A percentile compares a stretch with the other conserved stretches of the same genome.
phyloP scores from a whole-genome alignment of 2,329 filamentous ascomycete genomes.

The Cordyceps javanica region DNA sequence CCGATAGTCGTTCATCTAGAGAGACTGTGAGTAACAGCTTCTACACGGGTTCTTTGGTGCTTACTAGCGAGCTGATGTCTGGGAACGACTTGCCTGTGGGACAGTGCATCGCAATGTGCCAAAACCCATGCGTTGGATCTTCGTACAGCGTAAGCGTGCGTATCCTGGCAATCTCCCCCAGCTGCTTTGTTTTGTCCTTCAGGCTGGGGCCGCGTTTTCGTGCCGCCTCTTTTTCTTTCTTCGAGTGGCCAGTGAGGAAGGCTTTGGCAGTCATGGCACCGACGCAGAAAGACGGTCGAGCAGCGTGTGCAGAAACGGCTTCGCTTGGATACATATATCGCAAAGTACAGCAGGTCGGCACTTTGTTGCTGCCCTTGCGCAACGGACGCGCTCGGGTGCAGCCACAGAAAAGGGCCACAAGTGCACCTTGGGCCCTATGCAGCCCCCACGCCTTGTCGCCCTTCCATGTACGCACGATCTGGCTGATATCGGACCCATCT shows the following conservation, averaged over 20 bases:
- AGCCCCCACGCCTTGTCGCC: neutral
- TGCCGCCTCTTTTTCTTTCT: neutral
- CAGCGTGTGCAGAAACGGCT: neutral
- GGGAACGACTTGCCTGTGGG: neutral
- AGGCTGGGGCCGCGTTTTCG: neutral
- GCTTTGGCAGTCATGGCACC: neutral
- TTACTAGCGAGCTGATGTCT: neutral
- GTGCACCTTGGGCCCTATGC: neutral
- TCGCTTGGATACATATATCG: neutral
- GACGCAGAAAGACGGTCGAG: neutral
- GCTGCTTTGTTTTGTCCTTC: neutral
- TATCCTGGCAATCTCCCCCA: neutral
- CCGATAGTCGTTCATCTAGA: neutral
- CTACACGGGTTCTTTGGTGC: neutral
- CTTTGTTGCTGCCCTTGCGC: neutral
- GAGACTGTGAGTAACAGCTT: neutral
- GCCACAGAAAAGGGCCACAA: neutral
- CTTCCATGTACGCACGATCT: neutral
- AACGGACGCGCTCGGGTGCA: too few species aligned
- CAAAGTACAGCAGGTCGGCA: neutral
- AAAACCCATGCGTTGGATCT: neutral
- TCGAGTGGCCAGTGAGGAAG: neutral
- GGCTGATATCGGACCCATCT: neutral
- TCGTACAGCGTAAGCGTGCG: neutral
- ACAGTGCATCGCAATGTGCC: neutral